Evolutionary conservation across 2,329 filamentous ascomycete genomes (phyloP).

Genomic region (Pseudogymnoascus sp.): DNA sequence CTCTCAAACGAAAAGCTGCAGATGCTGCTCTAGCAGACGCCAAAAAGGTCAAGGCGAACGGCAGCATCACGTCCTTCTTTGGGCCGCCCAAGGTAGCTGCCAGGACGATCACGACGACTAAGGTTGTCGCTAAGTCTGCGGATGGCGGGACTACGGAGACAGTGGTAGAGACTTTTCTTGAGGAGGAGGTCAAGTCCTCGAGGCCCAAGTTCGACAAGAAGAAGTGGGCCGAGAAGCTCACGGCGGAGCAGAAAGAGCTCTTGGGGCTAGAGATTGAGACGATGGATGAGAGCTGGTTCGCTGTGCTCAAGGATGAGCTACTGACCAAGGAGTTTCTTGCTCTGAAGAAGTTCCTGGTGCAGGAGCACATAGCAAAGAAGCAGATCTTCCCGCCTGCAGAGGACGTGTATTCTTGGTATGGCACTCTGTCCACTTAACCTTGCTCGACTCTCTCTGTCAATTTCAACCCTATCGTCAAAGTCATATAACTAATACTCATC

Average conservation of each 20-base stretch:
- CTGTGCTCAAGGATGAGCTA: conserved; percentile 80
- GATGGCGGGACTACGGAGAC: neutral
- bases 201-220: conserved; percentile 69
- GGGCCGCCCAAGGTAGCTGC: conserved; percentile 42
- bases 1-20: conserved; percentile 60
- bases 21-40: conserved; percentile 38
- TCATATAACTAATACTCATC: conserved; percentile 17
- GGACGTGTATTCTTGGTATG: conserved; percentile 91
- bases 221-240: conserved; percentile 77
- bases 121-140: conserved; percentile 10
- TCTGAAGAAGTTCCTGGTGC: conserved; percentile 78
- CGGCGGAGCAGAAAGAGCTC: conserved; percentile 70
- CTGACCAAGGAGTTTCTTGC: conserved; percentile 71
- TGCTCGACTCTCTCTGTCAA: conserved; percentile 1
- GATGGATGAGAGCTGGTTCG: conserved; percentile 84
- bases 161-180: conserved; percentile 13
- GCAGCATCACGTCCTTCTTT: conserved; percentile 86
- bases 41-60: conserved; percentile 68
- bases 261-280: conserved; percentile 88
- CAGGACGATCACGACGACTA: conserved; percentile 25
- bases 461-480: neutral
- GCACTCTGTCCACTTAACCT: neutral
- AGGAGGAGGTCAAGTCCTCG: conserved; percentile 8
- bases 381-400: conserved; percentile 80
- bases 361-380: conserved; percentile 63